These are phyloP conservation scores for Xerocomus amazonicus DNA, from an alignment of 1,284 basidiomycete species.

Conservation along the genomic window DNA sequence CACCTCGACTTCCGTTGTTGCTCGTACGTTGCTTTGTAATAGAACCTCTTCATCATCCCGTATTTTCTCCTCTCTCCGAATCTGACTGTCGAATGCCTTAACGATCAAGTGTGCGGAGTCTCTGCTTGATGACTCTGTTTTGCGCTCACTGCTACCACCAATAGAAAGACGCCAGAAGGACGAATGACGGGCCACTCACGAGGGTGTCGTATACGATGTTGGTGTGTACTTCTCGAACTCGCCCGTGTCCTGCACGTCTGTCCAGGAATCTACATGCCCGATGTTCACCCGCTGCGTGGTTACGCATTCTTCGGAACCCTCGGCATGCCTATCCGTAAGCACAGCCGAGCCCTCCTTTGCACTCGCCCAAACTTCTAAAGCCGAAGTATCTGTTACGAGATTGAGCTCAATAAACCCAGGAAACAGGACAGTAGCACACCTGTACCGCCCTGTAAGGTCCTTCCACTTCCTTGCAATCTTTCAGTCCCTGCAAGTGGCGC, in stretches of 20 bases:
- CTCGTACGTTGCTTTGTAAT: not conserved
- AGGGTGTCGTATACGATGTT: not conserved
- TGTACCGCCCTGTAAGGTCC: not conserved
- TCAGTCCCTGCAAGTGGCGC: too few relatives aligned
- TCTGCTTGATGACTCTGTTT: not conserved
- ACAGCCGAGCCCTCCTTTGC: not conserved
- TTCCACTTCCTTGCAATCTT: not conserved
- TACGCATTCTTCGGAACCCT: not conserved
- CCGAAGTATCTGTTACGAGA: not conserved
- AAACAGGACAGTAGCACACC: not conserved
- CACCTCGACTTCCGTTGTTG: not conserved
- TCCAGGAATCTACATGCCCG: not conserved
- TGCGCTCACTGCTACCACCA: not conserved
- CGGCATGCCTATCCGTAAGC: not conserved
- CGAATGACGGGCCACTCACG: conserved; percentile 6
- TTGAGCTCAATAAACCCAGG: not conserved
- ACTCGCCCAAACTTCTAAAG: not conserved
- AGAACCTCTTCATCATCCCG: not conserved
- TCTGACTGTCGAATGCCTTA: not conserved
- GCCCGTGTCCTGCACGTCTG: not conserved
- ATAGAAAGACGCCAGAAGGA: not conserved
- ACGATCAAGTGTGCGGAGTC: not conserved
- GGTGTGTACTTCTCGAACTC: not conserved
- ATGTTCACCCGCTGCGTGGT: not conserved
- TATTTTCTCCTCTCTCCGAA: not conserved